Conservation (phyloP, 495 filamentous ascomycete species). For the Penicillium pancosmium region DNA sequence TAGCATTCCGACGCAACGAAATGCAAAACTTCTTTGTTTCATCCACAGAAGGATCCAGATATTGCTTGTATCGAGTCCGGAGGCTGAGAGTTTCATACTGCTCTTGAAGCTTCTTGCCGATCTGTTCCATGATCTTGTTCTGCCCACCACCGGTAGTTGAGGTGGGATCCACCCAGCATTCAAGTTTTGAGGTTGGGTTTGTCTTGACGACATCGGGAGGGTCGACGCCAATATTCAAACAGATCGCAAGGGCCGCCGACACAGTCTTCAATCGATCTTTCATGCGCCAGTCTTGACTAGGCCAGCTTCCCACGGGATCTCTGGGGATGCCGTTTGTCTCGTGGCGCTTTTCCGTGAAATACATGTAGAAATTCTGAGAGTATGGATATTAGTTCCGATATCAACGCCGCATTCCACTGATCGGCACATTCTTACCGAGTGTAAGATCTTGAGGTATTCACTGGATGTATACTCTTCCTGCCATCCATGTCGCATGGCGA, state of each 20-base stretch:
- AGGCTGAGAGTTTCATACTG: slow-evolving; percentile 96
- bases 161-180: slow-evolving; percentile 96
- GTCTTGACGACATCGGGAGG: slow-evolving; percentile 96
- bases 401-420: neutral
- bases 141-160: slow-evolving; percentile 65
- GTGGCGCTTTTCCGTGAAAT: slow-evolving; percentile 95
- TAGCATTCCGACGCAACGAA: slow-evolving; percentile 84
- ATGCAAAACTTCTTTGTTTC: slow-evolving; percentile 96
- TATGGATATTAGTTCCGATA: slow-evolving; percentile 16
- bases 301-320: slow-evolving; percentile 56
- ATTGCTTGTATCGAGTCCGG: slow-evolving; percentile 93
- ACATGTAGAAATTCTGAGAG: slow-evolving; percentile 83
- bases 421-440: slow-evolving; percentile 49
- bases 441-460: slow-evolving; percentile 59
- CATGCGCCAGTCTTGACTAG: slow-evolving; percentile 94
- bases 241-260: slow-evolving; percentile 89
- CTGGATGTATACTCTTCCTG: slow-evolving; percentile 62
- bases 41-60: slow-evolving; percentile 93
- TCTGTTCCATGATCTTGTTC: slow-evolving; percentile 86
- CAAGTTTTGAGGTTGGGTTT: slow-evolving; percentile 85
- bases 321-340: slow-evolving; percentile 95
- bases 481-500: slow-evolving; percentile 65
- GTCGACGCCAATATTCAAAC: slow-evolving; percentile 96
- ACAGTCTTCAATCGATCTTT: slow-evolving; percentile 95
- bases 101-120: slow-evolving; percentile 90